Evolutionary conservation across 139 green algal species (phyloP).

Genomic region (Eudorina sp.): DNA sequence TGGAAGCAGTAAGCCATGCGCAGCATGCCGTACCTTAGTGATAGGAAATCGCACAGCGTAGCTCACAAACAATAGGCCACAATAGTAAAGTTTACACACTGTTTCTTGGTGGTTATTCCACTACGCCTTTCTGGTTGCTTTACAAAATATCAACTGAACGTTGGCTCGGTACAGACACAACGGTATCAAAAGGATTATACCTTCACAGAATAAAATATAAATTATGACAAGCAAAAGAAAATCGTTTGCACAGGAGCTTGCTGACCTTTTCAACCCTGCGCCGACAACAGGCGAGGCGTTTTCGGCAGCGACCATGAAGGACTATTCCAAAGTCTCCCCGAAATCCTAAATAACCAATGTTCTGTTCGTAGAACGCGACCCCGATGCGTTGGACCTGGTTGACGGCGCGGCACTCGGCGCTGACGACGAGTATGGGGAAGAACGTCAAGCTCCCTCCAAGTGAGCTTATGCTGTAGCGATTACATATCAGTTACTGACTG

Average conservation of each 20-base stretch:
- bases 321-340: too few relatives aligned
- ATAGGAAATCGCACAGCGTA: too few relatives aligned
- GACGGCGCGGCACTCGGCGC: conserved; percentile 5
- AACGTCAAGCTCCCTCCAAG: conserved; percentile 7
- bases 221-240: conserved; percentile 3
- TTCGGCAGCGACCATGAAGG: neutral
- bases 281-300: conserved; percentile 42
- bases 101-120: too few relatives aligned
- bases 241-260: conserved; percentile 45
- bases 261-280: conserved; percentile 50
- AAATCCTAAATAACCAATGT: too few relatives aligned
- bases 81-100: too few relatives aligned
- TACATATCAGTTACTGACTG: too few relatives aligned
- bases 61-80: too few relatives aligned
- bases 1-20: too few relatives aligned
- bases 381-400: conserved; percentile 38
- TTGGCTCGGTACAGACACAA: too few relatives aligned
- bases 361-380: conserved; percentile 56
- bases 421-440: conserved; percentile 40
- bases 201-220: neutral
- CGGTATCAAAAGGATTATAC: neutral
- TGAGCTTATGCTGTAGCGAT: neutral
- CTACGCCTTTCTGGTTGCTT: too few relatives aligned
- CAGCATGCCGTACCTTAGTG: too few relatives aligned
- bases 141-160: too few relatives aligned